These are phyloP conservation scores for Corymbia calophylla DNA, from an alignment of 441 rosid species.

Conservation along the genomic window DNA sequence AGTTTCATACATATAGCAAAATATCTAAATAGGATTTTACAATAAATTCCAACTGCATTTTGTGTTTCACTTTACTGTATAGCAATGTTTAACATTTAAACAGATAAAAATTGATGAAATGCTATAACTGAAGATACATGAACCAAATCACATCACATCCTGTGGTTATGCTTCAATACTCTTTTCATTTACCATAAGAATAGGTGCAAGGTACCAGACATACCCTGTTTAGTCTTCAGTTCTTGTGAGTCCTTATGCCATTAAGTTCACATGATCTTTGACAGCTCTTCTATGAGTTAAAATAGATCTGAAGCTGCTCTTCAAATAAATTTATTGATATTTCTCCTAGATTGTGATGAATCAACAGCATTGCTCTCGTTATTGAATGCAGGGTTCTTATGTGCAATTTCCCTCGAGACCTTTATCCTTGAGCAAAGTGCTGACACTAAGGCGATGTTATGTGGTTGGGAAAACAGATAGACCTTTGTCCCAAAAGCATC, in stretches of 20 bases:
- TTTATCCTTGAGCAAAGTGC: slow-evolving; percentile 51
- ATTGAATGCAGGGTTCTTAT: slow-evolving; percentile 53
- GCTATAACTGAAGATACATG: not conserved
- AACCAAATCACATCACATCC: not conserved
- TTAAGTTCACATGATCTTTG: not conserved
- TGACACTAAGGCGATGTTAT: slow-evolving; percentile 33
- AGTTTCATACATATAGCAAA: not conserved
- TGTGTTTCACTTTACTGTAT: not conserved
- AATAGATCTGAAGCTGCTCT: not conserved
- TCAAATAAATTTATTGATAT: not conserved
- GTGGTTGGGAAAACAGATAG: slow-evolving; percentile 44
- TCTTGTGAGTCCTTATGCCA: not conserved
- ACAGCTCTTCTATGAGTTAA: not conserved
- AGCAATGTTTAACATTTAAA: not conserved
- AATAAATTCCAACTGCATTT: not conserved
- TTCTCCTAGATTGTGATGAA: not conserved
- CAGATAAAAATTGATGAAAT: not conserved
- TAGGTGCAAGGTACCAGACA: not conserved
- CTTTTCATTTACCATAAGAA: not conserved
- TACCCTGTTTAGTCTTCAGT: not conserved
- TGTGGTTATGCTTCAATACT: not conserved
- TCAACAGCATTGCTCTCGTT: not conserved
- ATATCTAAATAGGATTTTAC: not conserved
- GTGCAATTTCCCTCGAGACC: slow-evolving; percentile 43
- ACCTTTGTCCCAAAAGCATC: slow-evolving; percentile 30